phyloP scores from a whole-genome alignment of 2,329 filamentous ascomycete species.

The Rutstroemia sp. region DNA sequence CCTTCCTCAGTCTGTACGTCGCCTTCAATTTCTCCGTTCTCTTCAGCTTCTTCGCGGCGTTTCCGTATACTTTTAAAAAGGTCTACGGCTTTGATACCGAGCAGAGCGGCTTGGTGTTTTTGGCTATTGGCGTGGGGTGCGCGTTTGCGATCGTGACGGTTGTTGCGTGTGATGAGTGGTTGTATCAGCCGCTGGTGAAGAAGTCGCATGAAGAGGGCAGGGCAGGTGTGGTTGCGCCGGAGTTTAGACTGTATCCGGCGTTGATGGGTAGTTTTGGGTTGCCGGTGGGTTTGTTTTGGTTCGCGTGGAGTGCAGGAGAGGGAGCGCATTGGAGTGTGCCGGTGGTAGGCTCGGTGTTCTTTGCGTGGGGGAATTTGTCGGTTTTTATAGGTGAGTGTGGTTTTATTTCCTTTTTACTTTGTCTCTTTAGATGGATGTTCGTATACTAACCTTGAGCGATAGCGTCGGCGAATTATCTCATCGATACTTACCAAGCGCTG shows the following conservation, averaged over 20 bases:
- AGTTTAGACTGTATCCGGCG: slow-evolving; percentile 50
- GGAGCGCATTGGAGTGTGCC: slow-evolving; percentile 46
- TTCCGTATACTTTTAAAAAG: slow-evolving; percentile 32
- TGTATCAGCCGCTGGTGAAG: slow-evolving; percentile 31
- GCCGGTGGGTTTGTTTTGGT: slow-evolving; percentile 49
- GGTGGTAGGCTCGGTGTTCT: slow-evolving; percentile 44
- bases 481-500: slow-evolving; percentile 47
- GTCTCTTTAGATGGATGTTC: slow-evolving; percentile 43
- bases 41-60: slow-evolving; percentile 35
- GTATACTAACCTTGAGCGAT: slow-evolving; percentile 45
- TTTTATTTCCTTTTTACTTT: slow-evolving; percentile 29
- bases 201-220: not conserved
- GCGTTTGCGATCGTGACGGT: slow-evolving; percentile 38
- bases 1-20: slow-evolving; percentile 30
- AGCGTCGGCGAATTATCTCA: slow-evolving; percentile 40
- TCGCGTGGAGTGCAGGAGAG: slow-evolving; percentile 50
- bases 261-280: slow-evolving; percentile 50
- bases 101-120: slow-evolving; percentile 32
- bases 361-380: slow-evolving; percentile 53
- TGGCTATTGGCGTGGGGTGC: slow-evolving; percentile 34
- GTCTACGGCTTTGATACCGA: slow-evolving; percentile 31
- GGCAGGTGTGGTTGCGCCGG: slow-evolving; percentile 34
- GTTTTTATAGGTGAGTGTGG: slow-evolving; percentile 47
- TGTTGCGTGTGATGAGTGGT: slow-evolving; percentile 33
- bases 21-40: slow-evolving; percentile 33